These are phyloP conservation scores for Acrodontium crateriforme DNA, from an alignment of 2,329 filamentous ascomycete species.

Conservation along the genomic window DNA sequence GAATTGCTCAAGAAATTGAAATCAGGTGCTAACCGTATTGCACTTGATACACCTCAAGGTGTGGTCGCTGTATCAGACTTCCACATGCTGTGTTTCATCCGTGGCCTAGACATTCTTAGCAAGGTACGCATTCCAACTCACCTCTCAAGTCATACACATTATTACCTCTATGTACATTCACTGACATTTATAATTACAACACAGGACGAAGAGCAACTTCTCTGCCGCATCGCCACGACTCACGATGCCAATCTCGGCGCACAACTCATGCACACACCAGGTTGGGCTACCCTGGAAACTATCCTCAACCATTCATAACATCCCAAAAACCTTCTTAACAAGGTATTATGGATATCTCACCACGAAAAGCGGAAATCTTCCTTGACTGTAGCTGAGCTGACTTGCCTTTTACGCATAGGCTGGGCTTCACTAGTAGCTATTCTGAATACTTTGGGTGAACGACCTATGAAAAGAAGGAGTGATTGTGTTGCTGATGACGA, in stretches of 20 bases:
- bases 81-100: conserved; percentile 80
- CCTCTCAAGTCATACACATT: neutral
- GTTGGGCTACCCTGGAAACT: conserved; percentile 89
- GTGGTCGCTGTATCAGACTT: conserved; percentile 75
- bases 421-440: conserved; percentile 57
- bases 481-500: conserved; percentile 9
- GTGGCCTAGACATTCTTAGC: conserved; percentile 64
- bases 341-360: neutral
- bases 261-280: conserved; percentile 71
- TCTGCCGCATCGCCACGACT: conserved; percentile 70
- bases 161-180: neutral
- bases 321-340: neutral
- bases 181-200: conserved; percentile 9
- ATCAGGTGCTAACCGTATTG: conserved; percentile 35
- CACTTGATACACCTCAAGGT: conserved; percentile 46
- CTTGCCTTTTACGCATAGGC: conserved; percentile 16
- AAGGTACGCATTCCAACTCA: conserved; percentile 45
- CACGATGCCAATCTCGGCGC: conserved; percentile 71
- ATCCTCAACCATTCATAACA: conserved; percentile 46
- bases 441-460: conserved; percentile 94
- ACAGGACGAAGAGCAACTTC: conserved; percentile 76
- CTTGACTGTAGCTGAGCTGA: conserved; percentile 8
- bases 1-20: conserved; percentile 55
- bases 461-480: conserved; percentile 45
- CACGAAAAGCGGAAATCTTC: neutral